Evolutionary conservation across 352 stramenopile genomes (phyloP).

Genomic region (Phytophthora pini): DNA sequence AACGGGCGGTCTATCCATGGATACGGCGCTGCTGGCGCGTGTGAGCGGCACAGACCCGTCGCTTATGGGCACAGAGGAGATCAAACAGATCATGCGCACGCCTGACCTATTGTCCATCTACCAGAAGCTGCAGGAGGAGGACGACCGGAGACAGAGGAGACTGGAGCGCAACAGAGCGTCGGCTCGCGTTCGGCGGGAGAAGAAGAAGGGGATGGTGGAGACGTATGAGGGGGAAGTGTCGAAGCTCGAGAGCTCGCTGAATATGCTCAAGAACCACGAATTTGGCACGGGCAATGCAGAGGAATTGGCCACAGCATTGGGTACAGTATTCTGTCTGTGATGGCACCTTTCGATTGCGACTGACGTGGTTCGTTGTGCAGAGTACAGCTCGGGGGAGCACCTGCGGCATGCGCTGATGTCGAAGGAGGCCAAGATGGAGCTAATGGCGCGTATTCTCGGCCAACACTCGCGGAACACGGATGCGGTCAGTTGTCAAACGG

Average conservation of each 20-base stretch:
- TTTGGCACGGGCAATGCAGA: slow-evolving; percentile 76
- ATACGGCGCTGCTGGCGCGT: slow-evolving; percentile 79
- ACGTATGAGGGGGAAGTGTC: slow-evolving; percentile 87
- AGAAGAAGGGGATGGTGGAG: slow-evolving; percentile 91
- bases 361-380: slow-evolving; percentile 30
- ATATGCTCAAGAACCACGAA: slow-evolving; percentile 76
- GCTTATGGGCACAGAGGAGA: slow-evolving; percentile 82
- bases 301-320: slow-evolving; percentile 73
- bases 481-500: slow-evolving; percentile 46
- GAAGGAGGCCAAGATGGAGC: slow-evolving; percentile 86
- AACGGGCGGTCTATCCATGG: slow-evolving; percentile 79
- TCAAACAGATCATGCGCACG: slow-evolving; percentile 89
- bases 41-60: slow-evolving; percentile 82
- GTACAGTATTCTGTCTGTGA: slow-evolving; percentile 41
- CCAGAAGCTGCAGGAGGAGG: slow-evolving; percentile 89
- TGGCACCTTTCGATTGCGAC: slow-evolving; percentile 1
- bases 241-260: slow-evolving; percentile 88
- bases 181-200: slow-evolving; percentile 80
- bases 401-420: slow-evolving; percentile 83
- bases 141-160: slow-evolving; percentile 76
- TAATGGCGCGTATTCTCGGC: slow-evolving; percentile 78
- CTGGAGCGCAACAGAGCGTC: slow-evolving; percentile 85
- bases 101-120: slow-evolving; percentile 88
- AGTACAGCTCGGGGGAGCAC: slow-evolving; percentile 82
- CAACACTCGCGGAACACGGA: slow-evolving; percentile 81